Percentiles rank a stretch among this genome's conserved stretches.
These are phyloP conservation scores for Macadamia tetraphylla DNA, from an alignment of 164 flowering plant genomes.

Conservation along the genomic window DNA sequence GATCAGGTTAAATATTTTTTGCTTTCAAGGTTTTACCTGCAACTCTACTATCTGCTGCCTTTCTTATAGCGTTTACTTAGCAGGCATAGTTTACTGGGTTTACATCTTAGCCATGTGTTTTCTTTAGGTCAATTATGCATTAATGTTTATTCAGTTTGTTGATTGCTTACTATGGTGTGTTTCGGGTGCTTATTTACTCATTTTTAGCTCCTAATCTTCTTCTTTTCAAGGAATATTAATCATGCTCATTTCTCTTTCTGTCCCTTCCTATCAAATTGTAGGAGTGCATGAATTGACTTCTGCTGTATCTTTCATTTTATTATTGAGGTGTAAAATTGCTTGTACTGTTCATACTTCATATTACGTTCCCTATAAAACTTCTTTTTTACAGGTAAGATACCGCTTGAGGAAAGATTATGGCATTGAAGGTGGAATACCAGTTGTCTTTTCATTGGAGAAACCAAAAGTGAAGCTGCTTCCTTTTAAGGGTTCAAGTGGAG, in stretches of 20 bases:
- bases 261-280: no score
- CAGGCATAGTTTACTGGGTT: no score
- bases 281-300: no score
- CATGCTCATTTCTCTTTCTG: neutral
- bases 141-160: no score
- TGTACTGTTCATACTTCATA: neutral
- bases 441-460: slow-evolving; percentile 92
- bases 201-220: no score
- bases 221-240: neutral
- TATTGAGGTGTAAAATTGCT: neutral
- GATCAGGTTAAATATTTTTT: no score
- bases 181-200: neutral
- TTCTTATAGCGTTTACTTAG: no score
- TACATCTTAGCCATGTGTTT: no score
- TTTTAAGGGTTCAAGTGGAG: slow-evolving; percentile 73
- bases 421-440: slow-evolving; percentile 94
- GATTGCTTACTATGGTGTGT: no score
- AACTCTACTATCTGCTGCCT: no score
- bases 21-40: no score
- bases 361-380: neutral
- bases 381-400: slow-evolving; percentile 60
- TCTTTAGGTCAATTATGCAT: no score
- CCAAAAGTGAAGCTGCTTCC: slow-evolving; percentile 94
- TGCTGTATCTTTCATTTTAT: neutral
- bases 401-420: slow-evolving; percentile 75